phyloP scores from a whole-genome alignment of 371 early-diverging fungal species.

The Cokeromyces recurvatus region DNA sequence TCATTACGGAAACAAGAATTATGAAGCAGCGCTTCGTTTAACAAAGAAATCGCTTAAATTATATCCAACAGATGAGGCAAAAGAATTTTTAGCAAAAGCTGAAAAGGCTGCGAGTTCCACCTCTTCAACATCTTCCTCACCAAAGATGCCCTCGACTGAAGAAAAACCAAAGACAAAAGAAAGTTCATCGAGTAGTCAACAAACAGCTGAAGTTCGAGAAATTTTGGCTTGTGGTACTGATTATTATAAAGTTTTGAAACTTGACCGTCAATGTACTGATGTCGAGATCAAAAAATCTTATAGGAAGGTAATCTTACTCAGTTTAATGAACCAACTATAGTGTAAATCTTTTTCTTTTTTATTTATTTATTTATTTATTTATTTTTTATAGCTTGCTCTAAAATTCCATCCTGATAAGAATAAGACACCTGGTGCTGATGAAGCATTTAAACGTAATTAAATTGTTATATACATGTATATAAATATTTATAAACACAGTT shows the following conservation, averaged over 20 bases:
- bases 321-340: no score
- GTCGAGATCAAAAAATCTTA: slow-evolving; percentile 95
- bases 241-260: slow-evolving; percentile 84
- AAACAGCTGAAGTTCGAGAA: slow-evolving; percentile 72
- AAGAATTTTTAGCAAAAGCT: slow-evolving; percentile 51
- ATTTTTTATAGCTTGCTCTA: slow-evolving; percentile 68
- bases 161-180: slow-evolving; percentile 6
- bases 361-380: neutral
- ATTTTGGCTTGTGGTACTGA: slow-evolving; percentile 75
- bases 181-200: slow-evolving; percentile 72
- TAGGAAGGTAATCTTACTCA: slow-evolving; percentile 67
- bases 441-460: slow-evolving; percentile 89
- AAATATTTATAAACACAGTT: slow-evolving; percentile 48
- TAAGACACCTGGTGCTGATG: slow-evolving; percentile 93
- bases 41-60: slow-evolving; percentile 77
- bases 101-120: slow-evolving; percentile 26
- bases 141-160: slow-evolving; percentile 1
- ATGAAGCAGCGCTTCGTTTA: slow-evolving; percentile 72
- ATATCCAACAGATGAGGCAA: slow-evolving; percentile 69
- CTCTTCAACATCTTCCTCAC: slow-evolving; percentile 4
- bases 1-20: slow-evolving; percentile 63
- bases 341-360: neutral
- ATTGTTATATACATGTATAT: no score
- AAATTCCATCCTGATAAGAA: slow-evolving; percentile 99
- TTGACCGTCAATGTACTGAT: slow-evolving; percentile 78